Evolutionary conservation across 768 basidiomycete genomes (phyloP).

Genomic region (Hortiboletus campestris): DNA sequence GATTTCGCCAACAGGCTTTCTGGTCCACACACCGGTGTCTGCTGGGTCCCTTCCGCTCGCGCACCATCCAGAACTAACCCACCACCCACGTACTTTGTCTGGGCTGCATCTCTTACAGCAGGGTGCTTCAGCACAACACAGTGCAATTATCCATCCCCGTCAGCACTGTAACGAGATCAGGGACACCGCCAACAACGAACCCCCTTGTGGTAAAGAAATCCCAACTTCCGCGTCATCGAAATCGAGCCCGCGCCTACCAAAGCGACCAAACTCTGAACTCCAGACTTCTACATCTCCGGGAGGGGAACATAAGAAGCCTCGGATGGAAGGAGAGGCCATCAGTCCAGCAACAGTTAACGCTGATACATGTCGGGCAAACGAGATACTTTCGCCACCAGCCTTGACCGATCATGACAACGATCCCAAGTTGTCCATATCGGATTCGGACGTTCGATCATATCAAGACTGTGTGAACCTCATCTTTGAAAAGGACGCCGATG

Average conservation of each 20-base stretch:
- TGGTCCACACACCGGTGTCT: constrained; percentile 8
- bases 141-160: background rate
- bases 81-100: constrained; percentile 3
- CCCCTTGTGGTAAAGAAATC: background rate
- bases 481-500: constrained; percentile 33
- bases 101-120: constrained; percentile 3
- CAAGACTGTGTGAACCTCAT: constrained; percentile 40
- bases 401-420: background rate
- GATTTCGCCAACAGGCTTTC: constrained; percentile 7
- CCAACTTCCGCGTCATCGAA: background rate
- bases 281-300: constrained; percentile 3
- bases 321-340: constrained; percentile 10
- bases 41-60: constrained; percentile 8
- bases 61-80: background rate
- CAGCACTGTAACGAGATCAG: background rate
- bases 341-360: background rate
- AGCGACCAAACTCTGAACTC: constrained; percentile 17
- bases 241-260: constrained; percentile 7
- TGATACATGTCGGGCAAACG: background rate
- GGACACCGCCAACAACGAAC: background rate
- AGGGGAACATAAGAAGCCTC: constrained; percentile 21
- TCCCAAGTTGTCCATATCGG: background rate
- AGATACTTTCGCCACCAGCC: background rate
- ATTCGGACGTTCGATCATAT: constrained; percentile 37
- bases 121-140: constrained; percentile 1